phyloP scores from a whole-genome alignment of 1,284 basidiomycete genomes.

The Ustilago crameri region DNA sequence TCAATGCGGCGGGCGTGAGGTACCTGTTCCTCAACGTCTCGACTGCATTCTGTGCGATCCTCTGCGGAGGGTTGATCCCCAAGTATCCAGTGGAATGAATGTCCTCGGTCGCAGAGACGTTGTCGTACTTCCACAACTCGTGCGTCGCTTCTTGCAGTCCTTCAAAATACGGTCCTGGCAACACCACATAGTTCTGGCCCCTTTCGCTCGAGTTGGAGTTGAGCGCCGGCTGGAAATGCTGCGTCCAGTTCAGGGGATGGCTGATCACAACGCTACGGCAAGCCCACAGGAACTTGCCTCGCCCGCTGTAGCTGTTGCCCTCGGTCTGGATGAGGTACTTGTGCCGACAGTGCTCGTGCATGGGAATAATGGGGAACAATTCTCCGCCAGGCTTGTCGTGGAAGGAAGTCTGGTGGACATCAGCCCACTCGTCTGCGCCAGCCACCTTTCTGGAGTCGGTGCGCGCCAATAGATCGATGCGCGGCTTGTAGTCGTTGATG shows the following conservation, averaged over 20 bases:
- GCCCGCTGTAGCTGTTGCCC: conserved; percentile 56
- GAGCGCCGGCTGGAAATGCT: conserved; percentile 60
- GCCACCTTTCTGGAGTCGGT: conserved; percentile 25
- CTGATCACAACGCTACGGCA: conserved; percentile 48
- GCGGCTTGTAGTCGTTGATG: conserved; percentile 41
- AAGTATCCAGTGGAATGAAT: not conserved
- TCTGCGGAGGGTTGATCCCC: conserved; percentile 26
- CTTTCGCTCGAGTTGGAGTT: conserved; percentile 13
- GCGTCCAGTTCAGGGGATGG: conserved; percentile 57
- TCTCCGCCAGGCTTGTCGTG: conserved; percentile 42
- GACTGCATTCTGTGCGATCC: conserved; percentile 50
- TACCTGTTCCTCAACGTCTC: conserved; percentile 41
- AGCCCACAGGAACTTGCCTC: conserved; percentile 49
- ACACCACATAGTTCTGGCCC: conserved; percentile 48
- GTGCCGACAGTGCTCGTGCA: conserved; percentile 50
- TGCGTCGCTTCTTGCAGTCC: conserved; percentile 34
- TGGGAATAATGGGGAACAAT: conserved; percentile 38
- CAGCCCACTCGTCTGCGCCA: conserved; percentile 39
- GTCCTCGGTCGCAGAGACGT: too few relatives aligned
- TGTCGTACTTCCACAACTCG: conserved; percentile 14
- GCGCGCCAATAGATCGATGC: conserved; percentile 32
- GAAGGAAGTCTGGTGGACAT: conserved; percentile 53
- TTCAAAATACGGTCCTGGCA: conserved; percentile 37
- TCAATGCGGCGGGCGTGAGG: conserved; percentile 51
- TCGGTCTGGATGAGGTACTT: conserved; percentile 58